Conservation (phyloP, 1,139 yeast genomes). For the Pichia kudriavzevii region DNA sequence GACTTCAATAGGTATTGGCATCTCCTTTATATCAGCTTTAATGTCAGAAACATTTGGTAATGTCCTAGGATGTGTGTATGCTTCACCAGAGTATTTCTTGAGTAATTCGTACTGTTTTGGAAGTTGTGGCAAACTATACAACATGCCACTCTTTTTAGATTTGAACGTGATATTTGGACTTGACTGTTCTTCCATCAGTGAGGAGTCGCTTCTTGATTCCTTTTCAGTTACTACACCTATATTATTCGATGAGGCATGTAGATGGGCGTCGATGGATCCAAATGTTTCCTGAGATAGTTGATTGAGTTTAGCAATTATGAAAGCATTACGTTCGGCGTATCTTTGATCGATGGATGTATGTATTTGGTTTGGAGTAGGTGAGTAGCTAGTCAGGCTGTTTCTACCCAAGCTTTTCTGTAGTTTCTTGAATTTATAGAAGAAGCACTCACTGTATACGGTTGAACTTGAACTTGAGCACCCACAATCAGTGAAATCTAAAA, state of each 20-base stretch:
- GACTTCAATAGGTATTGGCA: constrained; percentile 14
- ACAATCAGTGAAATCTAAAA: constrained; percentile 65
- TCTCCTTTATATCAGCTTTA: not conserved
- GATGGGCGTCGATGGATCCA: too few relatives aligned
- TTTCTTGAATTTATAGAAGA: constrained; percentile 53
- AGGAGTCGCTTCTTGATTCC: too few relatives aligned
- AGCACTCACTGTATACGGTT: constrained; percentile 52
- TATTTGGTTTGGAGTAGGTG: constrained; percentile 26
- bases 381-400: constrained; percentile 18
- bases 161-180: constrained; percentile 5
- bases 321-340: constrained; percentile 17
- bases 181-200: too few relatives aligned
- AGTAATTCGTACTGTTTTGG: constrained; percentile 11
- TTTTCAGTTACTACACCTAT: too few relatives aligned
- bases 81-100: constrained; percentile 3
- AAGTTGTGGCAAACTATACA: constrained; percentile 10
- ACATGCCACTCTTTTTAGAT: constrained; percentile 7
- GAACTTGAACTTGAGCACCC: constrained; percentile 44
- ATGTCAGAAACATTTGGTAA: not conserved
- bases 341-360: constrained; percentile 24
- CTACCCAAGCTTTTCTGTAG: constrained; percentile 53
- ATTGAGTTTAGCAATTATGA: constrained; percentile 9
- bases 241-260: too few relatives aligned
- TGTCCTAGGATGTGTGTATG: too few relatives aligned
- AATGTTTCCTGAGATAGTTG: constrained; percentile 1